Conservation (phyloP, 768 basidiomycete species). For the Tulasnella sp. region DNA sequence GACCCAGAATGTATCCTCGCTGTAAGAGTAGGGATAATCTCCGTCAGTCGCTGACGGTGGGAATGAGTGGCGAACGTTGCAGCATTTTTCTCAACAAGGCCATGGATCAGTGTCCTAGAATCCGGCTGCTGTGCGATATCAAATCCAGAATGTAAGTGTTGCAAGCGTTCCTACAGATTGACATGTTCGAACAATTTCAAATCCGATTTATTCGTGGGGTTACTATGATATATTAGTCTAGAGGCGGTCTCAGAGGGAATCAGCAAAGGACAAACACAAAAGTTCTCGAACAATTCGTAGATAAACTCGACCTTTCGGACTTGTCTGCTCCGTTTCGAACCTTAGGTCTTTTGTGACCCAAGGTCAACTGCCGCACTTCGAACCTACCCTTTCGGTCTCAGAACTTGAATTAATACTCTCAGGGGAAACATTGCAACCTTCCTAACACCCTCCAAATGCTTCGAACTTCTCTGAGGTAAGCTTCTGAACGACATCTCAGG, state of each 20-base stretch:
- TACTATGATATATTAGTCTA: slow-evolving; percentile 9
- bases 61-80: not conserved
- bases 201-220: not conserved
- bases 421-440: too few species aligned
- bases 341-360: too few species aligned
- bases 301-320: not conserved
- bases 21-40: too few species aligned
- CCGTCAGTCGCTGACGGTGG: not conserved
- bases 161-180: slow-evolving; percentile 69
- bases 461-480: too few species aligned
- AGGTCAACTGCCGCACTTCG: too few species aligned
- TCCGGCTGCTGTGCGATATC: too few species aligned
- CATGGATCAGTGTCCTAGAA: not conserved
- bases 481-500: too few species aligned
- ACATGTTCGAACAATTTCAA: not conserved
- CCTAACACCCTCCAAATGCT: too few species aligned
- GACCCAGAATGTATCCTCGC: not conserved
- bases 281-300: not conserved
- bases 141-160: too few species aligned
- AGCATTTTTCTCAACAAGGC: not conserved
- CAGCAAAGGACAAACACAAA: not conserved
- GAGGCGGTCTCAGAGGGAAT: not conserved
- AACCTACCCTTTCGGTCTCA: too few species aligned
- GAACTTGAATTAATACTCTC: too few species aligned
- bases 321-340: not conserved